Percentiles rank a stretch among this genome's conserved stretches.
These are phyloP conservation scores for Polytrichum formosum DNA, from an alignment of 225 moss, liverwort and hornwort genomes.

Conservation along the genomic window DNA sequence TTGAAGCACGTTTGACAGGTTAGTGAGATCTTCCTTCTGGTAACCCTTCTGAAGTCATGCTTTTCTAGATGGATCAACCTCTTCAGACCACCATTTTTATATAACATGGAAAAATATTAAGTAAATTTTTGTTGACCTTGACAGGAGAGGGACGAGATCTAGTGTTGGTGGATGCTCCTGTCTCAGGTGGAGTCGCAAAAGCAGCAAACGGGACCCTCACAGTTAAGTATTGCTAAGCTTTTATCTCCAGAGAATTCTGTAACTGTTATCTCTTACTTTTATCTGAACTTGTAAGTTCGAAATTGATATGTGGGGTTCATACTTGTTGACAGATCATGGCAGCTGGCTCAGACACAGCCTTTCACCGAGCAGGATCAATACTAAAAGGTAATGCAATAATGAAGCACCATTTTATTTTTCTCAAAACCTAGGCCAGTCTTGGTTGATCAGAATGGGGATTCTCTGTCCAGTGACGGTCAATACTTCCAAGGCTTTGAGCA, in stretches of 20 bases:
- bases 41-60: too few species aligned
- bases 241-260: neutral
- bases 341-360: slow-evolving; percentile 60
- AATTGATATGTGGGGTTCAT: neutral
- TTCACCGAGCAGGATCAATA: slow-evolving; percentile 61
- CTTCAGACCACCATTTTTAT: neutral
- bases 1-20: slow-evolving; percentile 70
- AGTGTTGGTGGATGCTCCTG: slow-evolving; percentile 87
- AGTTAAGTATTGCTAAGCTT: slow-evolving; percentile 27
- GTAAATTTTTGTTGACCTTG: slow-evolving; percentile 7
- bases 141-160: slow-evolving; percentile 81
- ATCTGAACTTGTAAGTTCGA: neutral
- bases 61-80: too few species aligned
- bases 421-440: too few species aligned
- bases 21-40: slow-evolving; percentile 6
- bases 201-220: slow-evolving; percentile 87
- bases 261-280: neutral
- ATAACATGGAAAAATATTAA: slow-evolving; percentile 1
- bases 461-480: too few species aligned
- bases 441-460: too few species aligned
- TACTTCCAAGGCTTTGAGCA: too few species aligned
- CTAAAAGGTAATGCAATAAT: slow-evolving; percentile 49
- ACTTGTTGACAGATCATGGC: slow-evolving; percentile 70
- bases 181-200: slow-evolving; percentile 82
- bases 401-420: too few species aligned